Percentiles rank a stretch among this genome's conserved stretches.
Conservation (phyloP, 805 yeast genomes). For the Ogataea pignaliae region DNA sequence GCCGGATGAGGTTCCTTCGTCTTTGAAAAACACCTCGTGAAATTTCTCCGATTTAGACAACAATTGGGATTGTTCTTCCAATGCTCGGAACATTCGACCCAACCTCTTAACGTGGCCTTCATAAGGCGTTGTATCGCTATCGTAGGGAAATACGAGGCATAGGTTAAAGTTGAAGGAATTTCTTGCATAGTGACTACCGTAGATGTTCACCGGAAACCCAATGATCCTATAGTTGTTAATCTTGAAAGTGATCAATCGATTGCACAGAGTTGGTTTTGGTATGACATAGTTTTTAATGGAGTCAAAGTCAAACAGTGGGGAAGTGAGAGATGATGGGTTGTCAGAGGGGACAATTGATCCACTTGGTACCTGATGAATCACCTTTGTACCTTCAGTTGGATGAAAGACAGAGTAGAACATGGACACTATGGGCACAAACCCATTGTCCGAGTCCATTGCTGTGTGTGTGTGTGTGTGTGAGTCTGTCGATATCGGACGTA, state of each 20-base stretch:
- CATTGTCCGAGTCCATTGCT: conserved; percentile 34
- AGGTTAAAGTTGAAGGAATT: conserved; percentile 92
- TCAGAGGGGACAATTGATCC: conserved; percentile 49
- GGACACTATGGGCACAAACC: conserved; percentile 86
- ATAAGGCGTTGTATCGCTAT: conserved; percentile 77
- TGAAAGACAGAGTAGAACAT: conserved; percentile 89
- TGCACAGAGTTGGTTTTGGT: conserved; percentile 90
- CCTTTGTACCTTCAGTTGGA: conserved; percentile 93
- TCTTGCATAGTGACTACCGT: conserved; percentile 72
- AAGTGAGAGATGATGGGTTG: conserved; percentile 33
- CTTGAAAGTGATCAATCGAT: conserved; percentile 70
- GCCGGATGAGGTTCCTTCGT: conserved; percentile 1
- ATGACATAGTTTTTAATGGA: conserved; percentile 84
- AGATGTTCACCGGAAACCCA: conserved; percentile 86
- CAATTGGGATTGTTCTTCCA: conserved; percentile 84
- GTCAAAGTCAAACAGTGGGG: conserved; percentile 68
- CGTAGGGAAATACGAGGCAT: conserved; percentile 84
- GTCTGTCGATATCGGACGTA: too few species aligned
- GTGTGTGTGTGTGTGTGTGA: background rate
- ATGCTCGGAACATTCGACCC: conserved; percentile 82
- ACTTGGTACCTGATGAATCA: conserved; percentile 84
- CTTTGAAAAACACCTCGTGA: conserved; percentile 38
- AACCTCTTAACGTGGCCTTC: conserved; percentile 80
- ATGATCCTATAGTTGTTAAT: conserved; percentile 66
- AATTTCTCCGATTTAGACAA: conserved; percentile 54